Evolutionary conservation across 2,329 filamentous ascomycete species (phyloP).

Genomic region (Emericellopsis atlantica): DNA sequence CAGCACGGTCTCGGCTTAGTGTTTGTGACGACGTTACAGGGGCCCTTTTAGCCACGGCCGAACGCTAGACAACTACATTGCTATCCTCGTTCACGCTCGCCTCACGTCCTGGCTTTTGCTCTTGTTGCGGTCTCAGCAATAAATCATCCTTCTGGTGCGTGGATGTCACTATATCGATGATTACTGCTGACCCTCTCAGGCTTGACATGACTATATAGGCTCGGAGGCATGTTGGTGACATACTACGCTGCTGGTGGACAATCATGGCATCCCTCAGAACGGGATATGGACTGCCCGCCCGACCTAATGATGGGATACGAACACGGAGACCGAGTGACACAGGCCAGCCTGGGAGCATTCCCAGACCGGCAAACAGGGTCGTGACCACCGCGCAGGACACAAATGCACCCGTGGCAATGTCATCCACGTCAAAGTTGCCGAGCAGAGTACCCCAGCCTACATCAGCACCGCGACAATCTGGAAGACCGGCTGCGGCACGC

Average conservation of each 20-base stretch:
- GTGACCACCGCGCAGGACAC: constrained; percentile 5
- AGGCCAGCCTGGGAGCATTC: constrained; percentile 6
- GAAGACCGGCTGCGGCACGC: constrained; percentile 1
- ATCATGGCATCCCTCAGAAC: constrained; percentile 29
- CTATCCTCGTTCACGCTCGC: background rate
- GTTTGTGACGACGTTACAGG: too few species aligned
- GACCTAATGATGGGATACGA: constrained; percentile 22
- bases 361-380: constrained; percentile 6
- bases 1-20: constrained; percentile 1
- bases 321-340: constrained; percentile 12
- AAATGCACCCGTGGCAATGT: constrained; percentile 9
- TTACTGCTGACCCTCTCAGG: background rate
- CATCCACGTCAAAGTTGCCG: constrained; percentile 4
- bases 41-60: too few species aligned
- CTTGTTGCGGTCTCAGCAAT: background rate
- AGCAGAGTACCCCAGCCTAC: constrained; percentile 10
- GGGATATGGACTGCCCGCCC: constrained; percentile 25
- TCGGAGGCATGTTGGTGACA: constrained; percentile 1
- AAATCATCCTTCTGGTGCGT: background rate
- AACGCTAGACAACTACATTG: background rate
- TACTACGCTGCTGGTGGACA: constrained; percentile 9
- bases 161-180: background rate
- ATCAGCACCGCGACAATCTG: background rate
- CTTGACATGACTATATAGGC: background rate
- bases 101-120: background rate